A percentile compares a stretch with the other conserved stretches of the same genome.
phyloP scores from a whole-genome alignment of 208 protist genomes.

The Paratrypanosoma confusum region DNA sequence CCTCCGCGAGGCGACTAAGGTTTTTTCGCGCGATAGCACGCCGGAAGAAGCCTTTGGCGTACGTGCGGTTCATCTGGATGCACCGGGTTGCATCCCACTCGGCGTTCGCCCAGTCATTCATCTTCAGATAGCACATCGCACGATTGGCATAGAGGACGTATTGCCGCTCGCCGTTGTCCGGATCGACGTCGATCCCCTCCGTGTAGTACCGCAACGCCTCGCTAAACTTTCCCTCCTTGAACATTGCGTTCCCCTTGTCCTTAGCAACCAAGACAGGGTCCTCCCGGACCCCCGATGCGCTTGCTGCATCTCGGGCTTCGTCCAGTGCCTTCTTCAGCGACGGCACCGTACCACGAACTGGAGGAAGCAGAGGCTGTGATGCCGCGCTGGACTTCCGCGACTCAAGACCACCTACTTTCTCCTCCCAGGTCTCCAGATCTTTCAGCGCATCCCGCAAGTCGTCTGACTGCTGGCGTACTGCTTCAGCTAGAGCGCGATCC shows the following conservation, averaged over 20 bases:
- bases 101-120: constrained; percentile 51
- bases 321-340: constrained; percentile 72
- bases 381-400: constrained; percentile 10
- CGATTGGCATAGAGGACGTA: constrained; percentile 83
- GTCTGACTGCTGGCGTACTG: constrained; percentile 74
- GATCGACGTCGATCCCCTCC: constrained; percentile 75
- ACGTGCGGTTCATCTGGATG: constrained; percentile 65
- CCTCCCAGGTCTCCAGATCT: constrained; percentile 70
- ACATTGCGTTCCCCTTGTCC: constrained; percentile 78
- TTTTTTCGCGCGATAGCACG: constrained; percentile 76
- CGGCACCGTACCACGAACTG: constrained; percentile 76
- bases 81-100: constrained; percentile 75
- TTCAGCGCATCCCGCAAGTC: constrained; percentile 82
- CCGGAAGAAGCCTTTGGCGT: constrained; percentile 82
- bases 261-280: constrained; percentile 58
- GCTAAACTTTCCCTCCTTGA: constrained; percentile 44
- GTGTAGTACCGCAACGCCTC: constrained; percentile 79
- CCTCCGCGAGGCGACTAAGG: constrained; percentile 71
- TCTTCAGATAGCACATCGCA: constrained; percentile 76
- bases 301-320: constrained; percentile 10
- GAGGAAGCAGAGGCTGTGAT: constrained; percentile 20
- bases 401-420: constrained; percentile 27
- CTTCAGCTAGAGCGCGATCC: constrained; percentile 28
- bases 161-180: constrained; percentile 29
- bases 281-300: constrained; percentile 10